Evolutionary conservation across 352 stramenopile genomes (phyloP).

Genomic region (Globisporangium viniferum): DNA sequence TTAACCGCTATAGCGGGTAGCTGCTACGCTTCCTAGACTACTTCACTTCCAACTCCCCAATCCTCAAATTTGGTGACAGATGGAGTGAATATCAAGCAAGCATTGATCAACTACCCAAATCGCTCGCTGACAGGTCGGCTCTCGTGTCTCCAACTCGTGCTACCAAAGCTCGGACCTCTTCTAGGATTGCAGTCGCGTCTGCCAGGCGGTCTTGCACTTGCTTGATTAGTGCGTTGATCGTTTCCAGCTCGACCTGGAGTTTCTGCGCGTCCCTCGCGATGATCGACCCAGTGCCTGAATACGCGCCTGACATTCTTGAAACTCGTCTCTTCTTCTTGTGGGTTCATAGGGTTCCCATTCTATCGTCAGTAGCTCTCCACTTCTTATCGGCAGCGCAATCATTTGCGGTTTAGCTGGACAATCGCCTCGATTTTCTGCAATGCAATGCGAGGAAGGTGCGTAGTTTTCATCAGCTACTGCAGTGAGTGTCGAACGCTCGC

Average conservation of each 20-base stretch:
- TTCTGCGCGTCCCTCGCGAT: not conserved
- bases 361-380: not conserved
- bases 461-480: not conserved
- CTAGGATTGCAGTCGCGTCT: not conserved
- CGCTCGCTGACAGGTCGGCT: not conserved
- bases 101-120: not conserved
- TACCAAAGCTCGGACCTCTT: not conserved
- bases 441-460: not conserved
- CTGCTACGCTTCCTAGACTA: not conserved
- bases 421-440: not conserved
- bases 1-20: slow-evolving; percentile 76
- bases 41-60: not conserved
- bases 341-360: not conserved
- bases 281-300: not conserved
- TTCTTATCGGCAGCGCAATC: not conserved
- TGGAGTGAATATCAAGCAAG: not conserved
- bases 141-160: not conserved
- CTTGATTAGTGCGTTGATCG: not conserved
- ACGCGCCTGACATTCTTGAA: not conserved
- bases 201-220: not conserved
- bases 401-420: not conserved
- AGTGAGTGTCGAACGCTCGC: not conserved
- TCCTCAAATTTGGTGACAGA: not conserved
- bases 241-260: not conserved
- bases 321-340: not conserved